Base-by-base conservation (phyloP, 306 rosid genomes). In the Cicer judaicum region DNA sequence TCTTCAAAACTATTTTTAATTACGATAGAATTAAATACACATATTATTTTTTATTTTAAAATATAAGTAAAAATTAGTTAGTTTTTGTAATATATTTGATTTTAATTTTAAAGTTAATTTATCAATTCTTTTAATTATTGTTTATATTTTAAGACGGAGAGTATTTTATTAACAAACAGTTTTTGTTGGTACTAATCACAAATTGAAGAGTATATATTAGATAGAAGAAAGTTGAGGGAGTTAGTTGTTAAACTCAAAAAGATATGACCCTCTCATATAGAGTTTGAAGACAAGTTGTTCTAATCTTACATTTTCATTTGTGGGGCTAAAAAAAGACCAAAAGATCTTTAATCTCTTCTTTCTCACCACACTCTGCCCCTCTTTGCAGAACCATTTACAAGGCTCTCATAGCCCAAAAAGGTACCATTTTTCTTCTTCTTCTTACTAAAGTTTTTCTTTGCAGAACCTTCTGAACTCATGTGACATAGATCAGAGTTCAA, bases 351-450 rank as follows among this genome's bases (percentile, higher is more conserved):
- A 73, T 77, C 80, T 71, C 89, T 74, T 68, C 73, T 18, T 83
- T 84, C 79, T 71, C 8, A 34, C 71, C 89, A 80, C 73, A 81
- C 82, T 66, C 85, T 85, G 87, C 81, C 84, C 48, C 81, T 21
- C 87, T 86, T 83, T 82, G 86, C 87, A 87, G 87, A 84, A 81
- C 84, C 91, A 88, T 85, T 81, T 73, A 53, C 68, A 19, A 65
- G 77, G 77, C 82, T 63, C 88, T 73, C 82, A 44, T 74, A 68
- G 81, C 64, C 62, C 62, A 71, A 65, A 72, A 72, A 83, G 89
- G 88, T 83, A 86, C 78, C 81, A 57, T 71, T 68, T 76, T 75
- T 56, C 34, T 29, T 29, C 34, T 29, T 24, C 29, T 24, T 24
- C 29, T 41, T 46, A 68, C 55, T 40, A 3, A 10, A 15, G 7